Percentiles rank a stretch among this genome's conserved stretches.
Evolutionary conservation across 1,139 yeast genomes (phyloP).

Genomic region (Lodderomyces margitis): DNA sequence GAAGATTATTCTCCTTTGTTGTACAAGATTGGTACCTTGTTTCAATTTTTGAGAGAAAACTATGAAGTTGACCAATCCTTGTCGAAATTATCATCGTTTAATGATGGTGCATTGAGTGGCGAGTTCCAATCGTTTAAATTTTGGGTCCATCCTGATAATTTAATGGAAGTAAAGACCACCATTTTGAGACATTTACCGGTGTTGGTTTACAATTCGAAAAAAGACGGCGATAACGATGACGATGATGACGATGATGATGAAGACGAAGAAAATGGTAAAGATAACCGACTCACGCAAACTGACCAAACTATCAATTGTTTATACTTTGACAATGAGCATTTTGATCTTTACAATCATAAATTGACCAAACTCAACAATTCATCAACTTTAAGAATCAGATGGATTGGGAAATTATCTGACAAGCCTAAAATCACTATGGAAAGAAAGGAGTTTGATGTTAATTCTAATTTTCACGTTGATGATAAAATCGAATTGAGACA

Average conservation of each 20-base stretch:
- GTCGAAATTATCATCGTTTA: slow-evolving; percentile 46
- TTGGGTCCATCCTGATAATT: slow-evolving; percentile 94
- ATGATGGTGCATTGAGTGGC: slow-evolving; percentile 46
- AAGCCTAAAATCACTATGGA: slow-evolving; percentile 80
- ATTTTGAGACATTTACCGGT: slow-evolving; percentile 93
- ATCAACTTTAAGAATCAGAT: slow-evolving; percentile 77
- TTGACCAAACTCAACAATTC: slow-evolving; percentile 67
- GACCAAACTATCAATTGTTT: slow-evolving; percentile 86
- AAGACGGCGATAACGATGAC: slow-evolving; percentile 38
- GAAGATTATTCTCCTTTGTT: slow-evolving; percentile 93
- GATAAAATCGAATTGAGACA: slow-evolving; percentile 70
- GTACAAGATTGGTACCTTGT: slow-evolving; percentile 77
- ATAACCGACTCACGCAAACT: slow-evolving; percentile 14
- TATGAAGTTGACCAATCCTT: slow-evolving; percentile 39
- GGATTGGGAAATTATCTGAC: slow-evolving; percentile 82
- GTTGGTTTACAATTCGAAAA: slow-evolving; percentile 62
- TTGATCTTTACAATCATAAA: slow-evolving; percentile 84
- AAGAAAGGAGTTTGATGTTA: slow-evolving; percentile 66
- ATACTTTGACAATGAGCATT: slow-evolving; percentile 81
- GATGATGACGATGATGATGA: slow-evolving; percentile 37
- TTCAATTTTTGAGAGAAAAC: slow-evolving; percentile 78
- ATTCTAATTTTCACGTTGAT: slow-evolving; percentile 53
- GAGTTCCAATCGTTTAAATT: slow-evolving; percentile 80
- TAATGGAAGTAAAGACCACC: slow-evolving; percentile 95
- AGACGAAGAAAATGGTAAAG: slow-evolving; percentile 25